Evolutionary conservation across 306 rosid species (phyloP).

Genomic region (Aeschynomene evenia): DNA sequence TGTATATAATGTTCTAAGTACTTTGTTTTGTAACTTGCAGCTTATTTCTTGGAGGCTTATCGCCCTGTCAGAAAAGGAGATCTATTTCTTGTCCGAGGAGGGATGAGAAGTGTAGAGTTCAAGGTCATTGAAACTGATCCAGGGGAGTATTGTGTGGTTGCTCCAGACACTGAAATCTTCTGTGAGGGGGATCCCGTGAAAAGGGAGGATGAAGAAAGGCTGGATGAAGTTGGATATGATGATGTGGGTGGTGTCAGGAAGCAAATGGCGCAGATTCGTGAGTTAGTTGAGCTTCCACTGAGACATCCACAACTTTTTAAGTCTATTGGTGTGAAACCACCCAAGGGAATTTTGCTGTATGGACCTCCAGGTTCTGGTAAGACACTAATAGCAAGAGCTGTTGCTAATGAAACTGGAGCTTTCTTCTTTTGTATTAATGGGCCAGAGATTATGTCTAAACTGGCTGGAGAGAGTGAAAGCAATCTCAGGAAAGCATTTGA

Average conservation of each 20-base stretch:
- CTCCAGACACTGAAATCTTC: conserved; percentile 72
- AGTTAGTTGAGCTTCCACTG: conserved; percentile 63
- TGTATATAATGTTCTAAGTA: not conserved
- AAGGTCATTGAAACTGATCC: conserved; percentile 73
- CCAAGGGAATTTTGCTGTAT: conserved; percentile 65
- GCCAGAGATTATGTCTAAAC: conserved; percentile 68
- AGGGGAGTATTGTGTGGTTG: conserved; percentile 62
- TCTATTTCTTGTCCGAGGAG: conserved; percentile 63
- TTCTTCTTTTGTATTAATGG: conserved; percentile 70
- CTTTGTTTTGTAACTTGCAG: conserved; percentile 36
- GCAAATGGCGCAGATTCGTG: conserved; percentile 75
- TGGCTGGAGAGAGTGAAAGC: conserved; percentile 72
- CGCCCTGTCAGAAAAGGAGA: conserved; percentile 72
- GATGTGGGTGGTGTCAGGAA: conserved; percentile 75
- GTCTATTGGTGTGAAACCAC: conserved; percentile 71
- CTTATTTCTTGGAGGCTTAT: conserved; percentile 64
- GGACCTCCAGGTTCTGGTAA: conserved; percentile 77
- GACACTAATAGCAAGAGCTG: conserved; percentile 64
- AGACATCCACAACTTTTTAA: conserved; percentile 72
- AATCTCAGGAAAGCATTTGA: conserved; percentile 68
- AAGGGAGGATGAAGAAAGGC: conserved; percentile 65
- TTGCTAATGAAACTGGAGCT: conserved; percentile 70
- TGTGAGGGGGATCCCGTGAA: conserved; percentile 61
- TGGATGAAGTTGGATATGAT: conserved; percentile 67
- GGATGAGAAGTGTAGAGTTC: conserved; percentile 67